Base-by-base conservation (phyloP, 176 grass and related monocot genomes). In the Pharus latifolius region DNA sequence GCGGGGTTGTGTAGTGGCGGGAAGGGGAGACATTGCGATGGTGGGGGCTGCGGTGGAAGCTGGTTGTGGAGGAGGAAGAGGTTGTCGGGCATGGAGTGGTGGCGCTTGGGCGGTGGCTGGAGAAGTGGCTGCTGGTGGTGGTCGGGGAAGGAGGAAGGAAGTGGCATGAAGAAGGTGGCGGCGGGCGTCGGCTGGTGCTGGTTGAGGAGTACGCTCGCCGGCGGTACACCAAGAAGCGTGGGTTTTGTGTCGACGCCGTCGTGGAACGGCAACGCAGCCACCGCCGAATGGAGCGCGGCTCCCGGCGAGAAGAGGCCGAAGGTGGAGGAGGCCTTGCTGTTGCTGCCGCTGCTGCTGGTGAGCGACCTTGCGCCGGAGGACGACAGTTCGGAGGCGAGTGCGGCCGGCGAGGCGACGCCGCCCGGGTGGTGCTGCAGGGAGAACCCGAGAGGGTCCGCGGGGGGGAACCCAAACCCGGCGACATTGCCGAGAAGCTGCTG, bases 21-120 rank as follows among this genome's bases (percentile, higher is more conserved):
- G 65, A 76, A 80, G 23, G 67, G 46, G n/a, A 48, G 28, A 11
- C 41, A 41, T 33, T 70, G 72, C 56, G 37, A n/a, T n/a, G n/a
- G 26, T 44, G 19, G 64, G 17, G 51, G 32, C n/a, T 16, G 26
- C 42, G 33, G 69, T 4, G 51, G 47, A 19, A 64, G 80, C 52
- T 84, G 72, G 28, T 82, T 83, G 20, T 57, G 63, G 53, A 74
- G 75, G 35, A 46, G 72, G 55, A 91, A 84, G 52, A 77, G 80
- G 50, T 84, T 60, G 30, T 70, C 30, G 25, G 60, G 75, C 59
- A 84, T 74, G n/a, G 84, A 50, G 10, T 78, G 60, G 33, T 73
- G 77, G 60, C 89, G 74, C 62, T 84, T 84, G 1, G 42, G 76
- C 48, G 78, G 76, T 10, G 60, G 76, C 12, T 71, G 80, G 42